Base-by-base conservation (phyloP, 2,329 filamentous ascomycete species). In the Amylocarpus encephaloides region DNA sequence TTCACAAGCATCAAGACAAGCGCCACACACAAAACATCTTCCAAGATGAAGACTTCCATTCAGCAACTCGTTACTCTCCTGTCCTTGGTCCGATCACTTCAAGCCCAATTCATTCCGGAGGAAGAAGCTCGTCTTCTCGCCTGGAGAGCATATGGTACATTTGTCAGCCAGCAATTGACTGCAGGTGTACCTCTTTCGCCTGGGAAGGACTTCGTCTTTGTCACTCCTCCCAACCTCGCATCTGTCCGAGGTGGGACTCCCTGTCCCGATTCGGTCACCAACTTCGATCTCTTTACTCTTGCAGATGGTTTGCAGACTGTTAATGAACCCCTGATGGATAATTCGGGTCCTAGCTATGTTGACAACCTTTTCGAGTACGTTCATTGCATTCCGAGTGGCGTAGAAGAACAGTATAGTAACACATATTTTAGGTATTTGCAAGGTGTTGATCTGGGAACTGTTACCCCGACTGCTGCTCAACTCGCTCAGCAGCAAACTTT, bases 361-460 rank as follows among this genome's bases (percentile, higher is more conserved):
- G 44, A 46, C 29, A 40, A 16, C n/a, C 22, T 46, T 7, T 46
- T 19, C 22, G 30, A n/a, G 44, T 46, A 34, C 35, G 43, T 43
- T 26, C 10, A 46, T 6, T 36, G 5, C 15, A 36, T 16, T 36
- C 9, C 15, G 5, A 36, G 12, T 36, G 4, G 12, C 12, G 3
- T 5, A 36, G 34, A 13, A 36, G 34, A 13, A 13, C 12, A 4
- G 15, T 36, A 16, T 13, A 4, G 4, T 13, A 36, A 36, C 34
- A 43, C 22, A 6, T 13, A n/a, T 19, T 34, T 5, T 12, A 52
- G 45, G 4, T 52, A 52, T 43, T 41, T 52, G 12, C 44, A 52
- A 35, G 19, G 32, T 12, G 50, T 52, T 5, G 45, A 52, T 35
- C 41, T 52, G 19, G 41, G 35, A 29, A 52, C 50, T 11, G 40